Evolutionary conservation across 106 monocot species (phyloP).

Genomic region (Dactylorhiza incarnata): DNA sequence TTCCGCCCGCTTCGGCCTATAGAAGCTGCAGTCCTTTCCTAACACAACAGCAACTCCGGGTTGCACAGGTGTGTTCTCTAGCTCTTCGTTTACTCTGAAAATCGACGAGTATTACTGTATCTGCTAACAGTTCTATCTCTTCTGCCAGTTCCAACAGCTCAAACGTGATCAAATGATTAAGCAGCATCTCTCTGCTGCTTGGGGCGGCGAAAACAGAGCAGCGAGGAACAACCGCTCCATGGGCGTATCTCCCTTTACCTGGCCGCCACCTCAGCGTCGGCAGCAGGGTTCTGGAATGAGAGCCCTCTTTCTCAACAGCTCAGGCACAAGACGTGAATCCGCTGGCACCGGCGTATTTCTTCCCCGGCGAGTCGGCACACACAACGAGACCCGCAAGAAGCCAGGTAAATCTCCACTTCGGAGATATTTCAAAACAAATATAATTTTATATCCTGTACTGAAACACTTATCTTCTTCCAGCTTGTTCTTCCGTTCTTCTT

Average conservation of each 20-base stretch:
- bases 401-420: slow-evolving; percentile 14
- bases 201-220: slow-evolving; percentile 11
- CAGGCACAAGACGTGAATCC: slow-evolving; percentile 26
- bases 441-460: neutral
- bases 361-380: slow-evolving; percentile 29
- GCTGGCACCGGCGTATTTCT: slow-evolving; percentile 78
- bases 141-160: slow-evolving; percentile 47
- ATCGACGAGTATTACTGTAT: neutral
- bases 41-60: slow-evolving; percentile 35
- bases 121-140: neutral
- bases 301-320: slow-evolving; percentile 33
- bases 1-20: neutral
- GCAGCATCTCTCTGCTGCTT: slow-evolving; percentile 23
- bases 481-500: slow-evolving; percentile 56
- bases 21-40: neutral
- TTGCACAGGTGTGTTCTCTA: slow-evolving; percentile 24
- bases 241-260: slow-evolving; percentile 6
- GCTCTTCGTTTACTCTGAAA: neutral
- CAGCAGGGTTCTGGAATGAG: slow-evolving; percentile 34
- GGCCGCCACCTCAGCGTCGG: slow-evolving; percentile 19
- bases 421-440: neutral
- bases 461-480: slow-evolving; percentile 9
- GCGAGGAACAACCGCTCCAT: neutral
- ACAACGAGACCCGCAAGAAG: slow-evolving; percentile 35
- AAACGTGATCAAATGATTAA: slow-evolving; percentile 46